Conservation (phyloP, 441 rosid species). For the Pelargonium citronellum region DNA sequence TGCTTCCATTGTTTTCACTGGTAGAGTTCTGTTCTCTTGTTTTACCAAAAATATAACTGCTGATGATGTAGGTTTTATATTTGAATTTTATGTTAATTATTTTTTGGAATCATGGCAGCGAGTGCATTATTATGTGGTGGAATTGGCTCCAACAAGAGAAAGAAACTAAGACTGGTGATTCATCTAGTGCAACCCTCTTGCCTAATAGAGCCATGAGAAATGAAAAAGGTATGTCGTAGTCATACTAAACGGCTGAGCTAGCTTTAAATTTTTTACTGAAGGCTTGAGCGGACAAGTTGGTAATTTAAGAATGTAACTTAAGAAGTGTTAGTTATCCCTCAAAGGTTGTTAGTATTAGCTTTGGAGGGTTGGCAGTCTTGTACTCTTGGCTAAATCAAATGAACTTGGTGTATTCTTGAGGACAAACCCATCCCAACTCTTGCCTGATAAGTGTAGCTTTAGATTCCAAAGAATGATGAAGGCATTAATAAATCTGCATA, state of each 20-base stretch:
- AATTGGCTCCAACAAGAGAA: slow-evolving; percentile 58
- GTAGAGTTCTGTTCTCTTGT: slow-evolving; percentile 28
- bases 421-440: too few relatives aligned
- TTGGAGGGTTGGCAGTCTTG: too few relatives aligned
- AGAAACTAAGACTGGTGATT: slow-evolving; percentile 27
- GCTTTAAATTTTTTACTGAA: not conserved
- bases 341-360: too few relatives aligned
- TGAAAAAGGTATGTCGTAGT: slow-evolving; percentile 37
- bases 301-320: not conserved
- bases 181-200: slow-evolving; percentile 21
- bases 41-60: not conserved
- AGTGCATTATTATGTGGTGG: slow-evolving; percentile 87
- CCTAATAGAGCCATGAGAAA: slow-evolving; percentile 21
- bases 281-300: not conserved
- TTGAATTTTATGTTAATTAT: slow-evolving; percentile 2
- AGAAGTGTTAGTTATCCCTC: too few relatives aligned
- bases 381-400: too few relatives aligned
- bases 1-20: slow-evolving; percentile 90
- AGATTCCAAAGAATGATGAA: too few relatives aligned
- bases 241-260: not conserved
- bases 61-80: slow-evolving; percentile 7
- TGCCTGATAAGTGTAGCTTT: too few relatives aligned
- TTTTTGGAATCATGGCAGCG: slow-evolving; percentile 40
- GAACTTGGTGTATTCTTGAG: too few relatives aligned
- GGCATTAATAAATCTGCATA: too few relatives aligned